phyloP scores from a whole-genome alignment of 1,284 basidiomycete species.

The Xerocomus minutiporus region DNA sequence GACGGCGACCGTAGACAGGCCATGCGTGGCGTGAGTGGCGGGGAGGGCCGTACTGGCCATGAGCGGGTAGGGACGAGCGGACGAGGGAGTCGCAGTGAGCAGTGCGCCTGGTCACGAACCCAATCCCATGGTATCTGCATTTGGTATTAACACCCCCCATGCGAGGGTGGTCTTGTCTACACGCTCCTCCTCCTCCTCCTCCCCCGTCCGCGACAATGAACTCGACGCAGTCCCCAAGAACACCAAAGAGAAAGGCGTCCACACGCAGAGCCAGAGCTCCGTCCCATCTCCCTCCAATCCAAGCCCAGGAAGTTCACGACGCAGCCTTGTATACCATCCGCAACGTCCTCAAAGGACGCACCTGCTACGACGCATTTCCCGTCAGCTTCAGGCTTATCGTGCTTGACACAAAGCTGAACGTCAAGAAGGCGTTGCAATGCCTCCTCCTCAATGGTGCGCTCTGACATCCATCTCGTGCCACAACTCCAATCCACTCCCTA shows the following conservation, averaged over 20 bases:
- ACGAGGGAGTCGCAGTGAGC: neutral
- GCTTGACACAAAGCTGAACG: slow-evolving; percentile 90
- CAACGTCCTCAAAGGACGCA: slow-evolving; percentile 78
- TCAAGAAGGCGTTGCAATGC: slow-evolving; percentile 89
- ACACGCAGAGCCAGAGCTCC: slow-evolving; percentile 47
- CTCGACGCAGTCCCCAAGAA: slow-evolving; percentile 27
- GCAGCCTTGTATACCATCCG: slow-evolving; percentile 76
- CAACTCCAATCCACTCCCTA: slow-evolving; percentile 30
- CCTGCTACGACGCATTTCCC: slow-evolving; percentile 93
- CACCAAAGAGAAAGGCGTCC: slow-evolving; percentile 39
- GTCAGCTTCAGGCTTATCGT: slow-evolving; percentile 96
- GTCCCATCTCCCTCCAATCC: slow-evolving; percentile 57
- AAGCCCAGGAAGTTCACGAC: slow-evolving; percentile 62
- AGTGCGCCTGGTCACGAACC: slow-evolving; percentile 13
- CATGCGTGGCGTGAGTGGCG: slow-evolving; percentile 19
- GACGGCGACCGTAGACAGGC: slow-evolving; percentile 27
- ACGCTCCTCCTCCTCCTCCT: neutral
- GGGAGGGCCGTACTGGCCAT: slow-evolving; percentile 14
- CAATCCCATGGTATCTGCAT: slow-evolving; percentile 13
- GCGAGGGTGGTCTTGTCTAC: slow-evolving; percentile 7
- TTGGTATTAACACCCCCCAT: slow-evolving; percentile 17
- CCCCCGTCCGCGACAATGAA: slow-evolving; percentile 33
- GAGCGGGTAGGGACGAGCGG: neutral
- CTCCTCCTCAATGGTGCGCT: slow-evolving; percentile 78
- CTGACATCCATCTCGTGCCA: neutral